These are phyloP conservation scores for Diaporthe nobilis DNA, from an alignment of 2,329 filamentous ascomycete genomes.

Conservation along the genomic window DNA sequence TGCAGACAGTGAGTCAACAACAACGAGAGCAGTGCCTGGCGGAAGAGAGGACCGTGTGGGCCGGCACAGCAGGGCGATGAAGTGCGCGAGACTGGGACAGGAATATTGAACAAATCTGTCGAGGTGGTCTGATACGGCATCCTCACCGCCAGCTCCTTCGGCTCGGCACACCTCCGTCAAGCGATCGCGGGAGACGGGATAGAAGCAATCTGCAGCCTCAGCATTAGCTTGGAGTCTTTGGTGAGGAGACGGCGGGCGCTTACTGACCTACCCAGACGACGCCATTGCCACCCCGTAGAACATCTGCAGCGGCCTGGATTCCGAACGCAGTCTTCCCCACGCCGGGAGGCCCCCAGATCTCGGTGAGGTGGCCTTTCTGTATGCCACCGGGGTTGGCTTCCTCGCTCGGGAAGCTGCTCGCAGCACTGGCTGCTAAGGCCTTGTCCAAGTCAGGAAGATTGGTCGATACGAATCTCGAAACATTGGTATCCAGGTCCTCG, in stretches of 20 bases:
- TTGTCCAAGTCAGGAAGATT: constrained; percentile 68
- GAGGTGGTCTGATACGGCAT: constrained; percentile 43
- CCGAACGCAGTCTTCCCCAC: constrained; percentile 87
- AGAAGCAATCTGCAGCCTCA: constrained; percentile 61
- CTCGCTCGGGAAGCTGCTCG: constrained; percentile 40
- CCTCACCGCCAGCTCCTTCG: constrained; percentile 17
- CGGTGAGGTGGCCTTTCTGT: constrained; percentile 82
- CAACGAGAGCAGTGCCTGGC: constrained; percentile 73
- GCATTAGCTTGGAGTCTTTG: constrained; percentile 28
- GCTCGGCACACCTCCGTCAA: constrained; percentile 50
- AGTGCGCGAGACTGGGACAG: constrained; percentile 75
- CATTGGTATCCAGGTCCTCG: constrained; percentile 68
- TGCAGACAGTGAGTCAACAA: constrained; percentile 84
- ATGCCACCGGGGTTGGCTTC: constrained; percentile 67
- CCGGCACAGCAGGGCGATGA: constrained; percentile 80
- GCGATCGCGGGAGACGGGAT: constrained; percentile 56
- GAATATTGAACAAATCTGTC: constrained; percentile 63
- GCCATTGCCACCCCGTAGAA: constrained; percentile 70
- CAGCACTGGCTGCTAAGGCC: constrained; percentile 54
- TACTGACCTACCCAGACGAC: constrained; percentile 88
- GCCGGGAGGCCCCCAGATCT: constrained; percentile 90
- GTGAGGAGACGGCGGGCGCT: constrained; percentile 20
- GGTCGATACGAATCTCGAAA: constrained; percentile 68
- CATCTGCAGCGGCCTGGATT: constrained; percentile 77
- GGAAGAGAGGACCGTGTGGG: constrained; percentile 76